Evolutionary conservation across 2,329 filamentous ascomycete species (phyloP).

Genomic region (Cladophialophora exuberans): DNA sequence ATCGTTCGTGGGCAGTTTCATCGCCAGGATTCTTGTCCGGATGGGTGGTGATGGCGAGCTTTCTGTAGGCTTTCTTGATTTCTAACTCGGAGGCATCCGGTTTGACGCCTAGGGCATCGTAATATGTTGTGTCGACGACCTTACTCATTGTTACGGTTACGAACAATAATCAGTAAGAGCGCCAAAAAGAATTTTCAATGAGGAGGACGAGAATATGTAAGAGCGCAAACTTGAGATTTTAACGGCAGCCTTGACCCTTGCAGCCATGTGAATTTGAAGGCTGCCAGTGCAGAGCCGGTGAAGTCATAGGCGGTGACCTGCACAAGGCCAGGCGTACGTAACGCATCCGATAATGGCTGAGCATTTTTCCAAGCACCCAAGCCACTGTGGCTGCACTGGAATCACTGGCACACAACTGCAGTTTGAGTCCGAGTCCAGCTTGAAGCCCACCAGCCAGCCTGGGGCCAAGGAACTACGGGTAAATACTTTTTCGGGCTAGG

Average conservation of each 20-base stretch:
- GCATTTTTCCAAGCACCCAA: background rate
- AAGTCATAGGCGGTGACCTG: slow-evolving; percentile 20
- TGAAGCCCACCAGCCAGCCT: too few species aligned
- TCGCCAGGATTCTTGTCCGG: slow-evolving; percentile 97
- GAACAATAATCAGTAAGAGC: background rate
- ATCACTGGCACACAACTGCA: too few species aligned
- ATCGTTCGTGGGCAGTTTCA: slow-evolving; percentile 88
- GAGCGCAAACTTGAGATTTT: background rate
- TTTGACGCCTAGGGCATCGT: slow-evolving; percentile 82
- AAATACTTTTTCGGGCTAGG: too few species aligned
- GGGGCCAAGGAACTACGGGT: too few species aligned
- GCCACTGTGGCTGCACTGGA: slow-evolving; percentile 7
- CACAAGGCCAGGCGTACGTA: too few species aligned
- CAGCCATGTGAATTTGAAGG: slow-evolving; percentile 14
- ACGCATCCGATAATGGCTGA: too few species aligned
- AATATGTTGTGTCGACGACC: slow-evolving; percentile 88
- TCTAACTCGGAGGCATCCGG: slow-evolving; percentile 86
- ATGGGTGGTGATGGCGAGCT: slow-evolving; percentile 72
- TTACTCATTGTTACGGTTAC: slow-evolving; percentile 51
- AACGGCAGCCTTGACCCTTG: slow-evolving; percentile 8
- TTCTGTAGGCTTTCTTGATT: slow-evolving; percentile 97
- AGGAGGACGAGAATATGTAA: background rate
- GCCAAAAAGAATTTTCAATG: background rate
- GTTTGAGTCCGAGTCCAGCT: background rate
- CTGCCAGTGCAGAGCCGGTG: slow-evolving; percentile 10